Evolutionary conservation across 495 filamentous ascomycete genomes (phyloP), one percentile per base, ranked within the genome.

Genomic region (Neurospora africana): DNA sequence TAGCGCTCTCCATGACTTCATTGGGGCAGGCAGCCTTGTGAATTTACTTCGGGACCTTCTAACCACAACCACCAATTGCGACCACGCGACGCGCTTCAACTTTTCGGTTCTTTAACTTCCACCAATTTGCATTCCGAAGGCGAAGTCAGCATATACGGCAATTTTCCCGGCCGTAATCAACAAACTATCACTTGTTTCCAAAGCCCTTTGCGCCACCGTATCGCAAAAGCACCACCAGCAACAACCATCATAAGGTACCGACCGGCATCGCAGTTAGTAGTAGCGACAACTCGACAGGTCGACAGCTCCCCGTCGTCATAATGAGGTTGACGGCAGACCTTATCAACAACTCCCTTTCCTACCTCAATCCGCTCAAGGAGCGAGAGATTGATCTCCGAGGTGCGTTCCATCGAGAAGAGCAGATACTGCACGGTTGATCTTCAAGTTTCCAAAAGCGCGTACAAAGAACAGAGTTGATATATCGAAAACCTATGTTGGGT

Each of bases 331-430:
- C 94, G 71, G 90, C 92, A 75, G 95, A 98, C 80, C 91, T 97
- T 77, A 94, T 98, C 79, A 87, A 91, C 81, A 89, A 87, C 82
- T 95, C 95, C 73, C 91, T 95, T 72, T 97, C 93, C 81, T 99
- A 97, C 89, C 92, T 98, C 78, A 98, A 98, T 85, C 93, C 95
- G 74, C 87, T 98, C 83, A 94, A 93, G 82, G 95, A 99, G 86
- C 93, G 96, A 79, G 96, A 99, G 88, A 88, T 99, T 78, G 94
- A 98, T 87, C 93, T 99, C 76, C 90, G 96, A 98, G 96, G 96
- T 99, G 90, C 91, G 93, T 94, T 83, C 76, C 72, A 81, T 88
- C 91, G 93, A 92, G 94, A 97, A 95, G 93, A 90, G 85, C 92
- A 94, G 94, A 94, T 96, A 90, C 93, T 97, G 91, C 93, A 93